Conservation (phyloP, 2,329 filamentous ascomycete genomes). For the Chalara sp. region DNA sequence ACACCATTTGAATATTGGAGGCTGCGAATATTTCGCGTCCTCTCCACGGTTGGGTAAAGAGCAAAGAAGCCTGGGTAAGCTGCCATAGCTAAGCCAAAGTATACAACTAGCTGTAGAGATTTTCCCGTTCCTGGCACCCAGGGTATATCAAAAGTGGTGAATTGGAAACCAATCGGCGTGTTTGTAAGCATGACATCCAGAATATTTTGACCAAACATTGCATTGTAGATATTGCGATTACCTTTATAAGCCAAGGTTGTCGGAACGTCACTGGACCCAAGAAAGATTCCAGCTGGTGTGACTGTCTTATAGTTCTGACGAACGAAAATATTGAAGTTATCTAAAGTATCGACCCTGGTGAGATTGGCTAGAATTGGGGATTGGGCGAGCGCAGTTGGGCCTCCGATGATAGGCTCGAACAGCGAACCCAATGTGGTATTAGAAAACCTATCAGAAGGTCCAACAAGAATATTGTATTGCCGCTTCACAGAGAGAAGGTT, state of each 20-base stretch:
- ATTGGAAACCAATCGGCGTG: constrained; percentile 63
- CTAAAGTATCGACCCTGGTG: constrained; percentile 49
- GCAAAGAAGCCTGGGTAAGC: constrained; percentile 83
- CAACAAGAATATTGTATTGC: constrained; percentile 29
- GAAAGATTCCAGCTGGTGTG: constrained; percentile 73
- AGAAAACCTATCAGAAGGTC: constrained; percentile 37
- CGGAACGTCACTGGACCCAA: constrained; percentile 51
- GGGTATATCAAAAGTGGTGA: constrained; percentile 68
- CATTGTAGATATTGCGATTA: constrained; percentile 48
- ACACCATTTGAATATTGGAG: constrained; percentile 92
- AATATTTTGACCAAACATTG: constrained; percentile 57
- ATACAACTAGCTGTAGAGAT: constrained; percentile 71
- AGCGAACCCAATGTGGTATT: constrained; percentile 14
- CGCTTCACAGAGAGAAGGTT: constrained; percentile 12
- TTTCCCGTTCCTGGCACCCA: constrained; percentile 64
- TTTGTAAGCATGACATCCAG: constrained; percentile 61
- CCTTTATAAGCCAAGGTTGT: constrained; percentile 68
- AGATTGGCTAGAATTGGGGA: constrained; percentile 9
- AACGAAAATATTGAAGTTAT: constrained; percentile 64
- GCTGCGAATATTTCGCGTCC: constrained; percentile 70
- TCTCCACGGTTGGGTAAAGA: constrained; percentile 81
- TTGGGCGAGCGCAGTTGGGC: constrained; percentile 12
- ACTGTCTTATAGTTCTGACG: constrained; percentile 56
- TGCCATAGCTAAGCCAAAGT: constrained; percentile 72
- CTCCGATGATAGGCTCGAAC: constrained; percentile 16